Percentiles rank a stretch among this genome's conserved stretches.
phyloP scores from a whole-genome alignment of 306 rosid genomes.

The Betula pendula region DNA sequence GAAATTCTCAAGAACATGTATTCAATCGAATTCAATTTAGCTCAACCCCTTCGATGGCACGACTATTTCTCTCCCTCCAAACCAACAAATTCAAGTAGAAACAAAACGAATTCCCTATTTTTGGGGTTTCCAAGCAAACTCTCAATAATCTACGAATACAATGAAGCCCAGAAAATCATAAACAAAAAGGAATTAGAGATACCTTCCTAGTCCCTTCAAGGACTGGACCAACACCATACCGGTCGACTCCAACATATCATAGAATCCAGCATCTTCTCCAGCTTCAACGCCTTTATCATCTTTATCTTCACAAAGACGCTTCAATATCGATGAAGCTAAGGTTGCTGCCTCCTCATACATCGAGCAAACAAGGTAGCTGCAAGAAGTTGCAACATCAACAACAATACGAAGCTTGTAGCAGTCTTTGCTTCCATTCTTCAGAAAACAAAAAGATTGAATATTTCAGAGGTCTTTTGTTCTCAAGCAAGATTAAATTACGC shows the following conservation, averaged over 20 bases:
- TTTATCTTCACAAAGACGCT: constrained; percentile 28
- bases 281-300: not conserved
- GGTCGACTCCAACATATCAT: constrained; percentile 64
- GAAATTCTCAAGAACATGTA: not conserved
- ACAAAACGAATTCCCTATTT: not conserved
- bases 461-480: not conserved
- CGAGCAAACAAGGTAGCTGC: constrained; percentile 76
- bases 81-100: not conserved
- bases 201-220: constrained; percentile 59
- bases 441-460: not conserved
- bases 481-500: not conserved
- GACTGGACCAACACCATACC: constrained; percentile 84
- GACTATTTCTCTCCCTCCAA: not conserved
- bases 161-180: not conserved
- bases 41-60: not conserved
- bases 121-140: not conserved
- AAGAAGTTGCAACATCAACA: not conserved
- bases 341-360: constrained; percentile 67
- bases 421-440: not conserved
- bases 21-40: not conserved
- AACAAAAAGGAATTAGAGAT: not conserved
- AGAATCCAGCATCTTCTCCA: constrained; percentile 20
- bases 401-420: not conserved
- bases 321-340: constrained; percentile 61
- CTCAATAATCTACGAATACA: not conserved